These are phyloP conservation scores for Persicaria tinctoria DNA, from an alignment of 148 eudicot species.

Conservation along the genomic window DNA sequence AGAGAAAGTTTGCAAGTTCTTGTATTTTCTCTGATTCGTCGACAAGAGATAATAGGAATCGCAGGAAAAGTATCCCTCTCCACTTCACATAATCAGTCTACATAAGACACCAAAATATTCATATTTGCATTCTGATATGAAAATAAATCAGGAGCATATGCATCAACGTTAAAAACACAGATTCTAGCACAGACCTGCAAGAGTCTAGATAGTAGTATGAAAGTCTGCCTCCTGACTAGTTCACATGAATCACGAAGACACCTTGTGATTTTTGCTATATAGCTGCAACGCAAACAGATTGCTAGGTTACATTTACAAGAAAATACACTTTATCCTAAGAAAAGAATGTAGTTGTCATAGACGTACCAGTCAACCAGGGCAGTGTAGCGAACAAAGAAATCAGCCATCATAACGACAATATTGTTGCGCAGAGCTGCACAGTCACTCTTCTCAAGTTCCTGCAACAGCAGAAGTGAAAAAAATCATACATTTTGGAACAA, in stretches of 20 bases:
- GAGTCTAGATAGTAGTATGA: conserved; percentile 79
- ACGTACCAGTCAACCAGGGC: conserved; percentile 91
- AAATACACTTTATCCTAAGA: background rate
- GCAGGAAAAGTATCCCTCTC: conserved; percentile 90
- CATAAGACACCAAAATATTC: conserved; percentile 8
- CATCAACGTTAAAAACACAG: background rate
- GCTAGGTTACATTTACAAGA: conserved; percentile 1
- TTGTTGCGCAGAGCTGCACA: conserved; percentile 85
- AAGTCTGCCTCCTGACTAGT: conserved; percentile 90
- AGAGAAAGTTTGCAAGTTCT: conserved; percentile 88
- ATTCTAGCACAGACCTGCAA: conserved; percentile 51
- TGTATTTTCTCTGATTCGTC: conserved; percentile 86
- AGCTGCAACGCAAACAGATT: conserved; percentile 38
- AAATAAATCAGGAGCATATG: background rate
- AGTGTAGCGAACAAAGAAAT: conserved; percentile 93
- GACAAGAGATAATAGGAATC: conserved; percentile 77
- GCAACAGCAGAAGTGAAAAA: conserved; percentile 20
- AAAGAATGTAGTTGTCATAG: conserved; percentile 11
- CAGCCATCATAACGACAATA: conserved; percentile 83
- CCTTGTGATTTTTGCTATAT: conserved; percentile 81
- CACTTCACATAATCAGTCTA: conserved; percentile 99
- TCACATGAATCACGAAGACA: conserved; percentile 95
- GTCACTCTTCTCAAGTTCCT: conserved; percentile 95
- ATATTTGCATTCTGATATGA: conserved; percentile 7
- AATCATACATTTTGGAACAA: conserved; percentile 1